phyloP scores from a whole-genome alignment of 2,329 filamentous ascomycete species.

The Pseudohalonectria lignicola region DNA sequence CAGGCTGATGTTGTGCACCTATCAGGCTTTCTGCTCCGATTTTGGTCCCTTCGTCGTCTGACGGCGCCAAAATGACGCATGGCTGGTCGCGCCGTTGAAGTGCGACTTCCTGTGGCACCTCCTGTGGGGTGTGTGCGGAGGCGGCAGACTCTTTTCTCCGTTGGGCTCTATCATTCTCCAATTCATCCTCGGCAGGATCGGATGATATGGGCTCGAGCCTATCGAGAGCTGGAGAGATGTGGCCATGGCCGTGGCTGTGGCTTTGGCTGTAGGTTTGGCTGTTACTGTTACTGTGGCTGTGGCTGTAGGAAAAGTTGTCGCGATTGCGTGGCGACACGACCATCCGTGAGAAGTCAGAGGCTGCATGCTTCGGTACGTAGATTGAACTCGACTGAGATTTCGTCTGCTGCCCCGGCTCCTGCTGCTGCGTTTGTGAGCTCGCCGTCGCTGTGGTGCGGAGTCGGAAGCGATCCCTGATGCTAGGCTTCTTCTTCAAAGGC shows the following conservation, averaged over 20 bases:
- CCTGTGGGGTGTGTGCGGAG: not conserved
- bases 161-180: too few species aligned
- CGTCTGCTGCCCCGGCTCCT: not conserved
- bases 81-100: not conserved
- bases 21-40: not conserved
- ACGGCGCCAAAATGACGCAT: too few species aligned
- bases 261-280: too few species aligned
- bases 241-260: too few species aligned
- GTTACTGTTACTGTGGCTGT: not conserved
- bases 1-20: not conserved
- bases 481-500: not conserved
- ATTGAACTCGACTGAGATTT: not conserved
- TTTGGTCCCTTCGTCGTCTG: not conserved
- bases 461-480: conserved; percentile 1
- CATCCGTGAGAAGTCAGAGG: conserved; percentile 5
- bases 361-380: conserved; percentile 8
- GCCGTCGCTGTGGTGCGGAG: not conserved
- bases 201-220: not conserved
- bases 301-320: not conserved
- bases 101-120: not conserved
- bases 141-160: not conserved
- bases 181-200: not conserved
- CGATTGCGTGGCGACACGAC: conserved; percentile 4
- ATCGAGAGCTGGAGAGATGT: not conserved
- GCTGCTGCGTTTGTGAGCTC: not conserved